Evolutionary conservation across 371 early-diverging fungal species (phyloP).

Genomic region (Mortierella sp.): DNA sequence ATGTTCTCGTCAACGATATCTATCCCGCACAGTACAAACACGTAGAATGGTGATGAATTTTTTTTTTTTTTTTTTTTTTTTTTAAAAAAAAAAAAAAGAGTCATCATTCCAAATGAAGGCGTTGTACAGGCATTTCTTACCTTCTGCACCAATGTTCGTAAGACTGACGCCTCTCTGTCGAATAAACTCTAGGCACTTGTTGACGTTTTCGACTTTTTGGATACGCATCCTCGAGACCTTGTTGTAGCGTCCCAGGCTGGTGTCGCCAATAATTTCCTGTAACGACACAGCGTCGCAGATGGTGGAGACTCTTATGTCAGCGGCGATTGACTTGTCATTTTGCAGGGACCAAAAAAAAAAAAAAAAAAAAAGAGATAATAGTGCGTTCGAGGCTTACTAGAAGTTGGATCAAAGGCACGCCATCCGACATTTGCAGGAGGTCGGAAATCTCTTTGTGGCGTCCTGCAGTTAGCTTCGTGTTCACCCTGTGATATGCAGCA

Average conservation of each 20-base stretch:
- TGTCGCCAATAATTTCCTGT: constrained; percentile 88
- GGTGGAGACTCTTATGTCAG: constrained; percentile 50
- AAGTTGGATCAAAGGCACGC: constrained; percentile 86
- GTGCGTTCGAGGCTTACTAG: constrained; percentile 59
- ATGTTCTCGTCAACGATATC: constrained; percentile 97
- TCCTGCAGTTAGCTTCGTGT: constrained; percentile 83
- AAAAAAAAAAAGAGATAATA: constrained; percentile 2
- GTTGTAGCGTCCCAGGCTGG: constrained; percentile 82
- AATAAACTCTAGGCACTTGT: constrained; percentile 94
- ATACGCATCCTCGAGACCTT: constrained; percentile 89
- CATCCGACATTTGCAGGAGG: constrained; percentile 78
- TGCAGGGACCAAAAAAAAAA: background rate
- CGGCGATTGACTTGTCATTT: background rate
- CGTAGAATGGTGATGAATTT: too few relatives aligned
- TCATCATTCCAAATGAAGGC: too few relatives aligned
- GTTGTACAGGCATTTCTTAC: constrained; percentile 42
- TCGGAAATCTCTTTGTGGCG: constrained; percentile 73
- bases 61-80: too few relatives aligned
- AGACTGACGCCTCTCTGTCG: constrained; percentile 85
- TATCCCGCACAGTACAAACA: constrained; percentile 12
- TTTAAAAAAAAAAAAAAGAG: background rate
- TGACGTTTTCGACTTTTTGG: constrained; percentile 97
- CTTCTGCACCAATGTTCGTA: constrained; percentile 95
- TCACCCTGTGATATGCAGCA: constrained; percentile 84
- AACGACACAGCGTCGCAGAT: background rate